Conservation (phyloP, 306 rosid genomes). For the Trifolium repens region DNA sequence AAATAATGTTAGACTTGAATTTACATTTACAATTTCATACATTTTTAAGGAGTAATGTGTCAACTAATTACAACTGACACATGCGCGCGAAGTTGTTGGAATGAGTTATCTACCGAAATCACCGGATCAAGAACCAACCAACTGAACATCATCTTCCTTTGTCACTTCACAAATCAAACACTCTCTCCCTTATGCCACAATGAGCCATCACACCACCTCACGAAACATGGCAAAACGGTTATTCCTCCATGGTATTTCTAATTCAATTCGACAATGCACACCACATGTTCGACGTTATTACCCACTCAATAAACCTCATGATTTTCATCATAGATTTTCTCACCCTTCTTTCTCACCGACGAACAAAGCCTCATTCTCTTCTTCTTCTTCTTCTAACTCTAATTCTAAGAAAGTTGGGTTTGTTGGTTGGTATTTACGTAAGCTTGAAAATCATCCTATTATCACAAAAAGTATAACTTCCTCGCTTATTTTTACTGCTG, state of each 20-base stretch:
- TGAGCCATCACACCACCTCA: too few species aligned
- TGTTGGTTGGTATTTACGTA: conserved; percentile 66
- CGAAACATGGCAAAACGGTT: conserved; percentile 23
- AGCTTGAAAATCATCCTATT: conserved; percentile 57
- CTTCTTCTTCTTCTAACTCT: conserved; percentile 9
- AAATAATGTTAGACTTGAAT: too few species aligned
- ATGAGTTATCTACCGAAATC: too few species aligned
- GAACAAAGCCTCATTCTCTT: conserved; percentile 13
- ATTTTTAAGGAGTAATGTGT: too few species aligned
- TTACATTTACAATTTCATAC: too few species aligned
- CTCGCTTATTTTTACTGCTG: conserved; percentile 61
- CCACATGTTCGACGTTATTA: conserved; percentile 43
- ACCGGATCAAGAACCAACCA: too few species aligned
- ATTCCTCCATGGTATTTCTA: background rate
- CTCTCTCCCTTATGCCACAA: too few species aligned
- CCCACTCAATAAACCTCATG: conserved; percentile 26
- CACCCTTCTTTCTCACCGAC: conserved; percentile 6
- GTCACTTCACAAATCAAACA: too few species aligned
- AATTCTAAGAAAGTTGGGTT: conserved; percentile 45
- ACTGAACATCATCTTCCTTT: too few species aligned
- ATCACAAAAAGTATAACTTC: conserved; percentile 62
- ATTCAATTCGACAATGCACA: conserved; percentile 34
- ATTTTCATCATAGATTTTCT: background rate
- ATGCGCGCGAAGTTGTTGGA: too few species aligned
- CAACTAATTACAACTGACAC: too few species aligned